Base-by-base conservation (phyloP, 176 grass and related monocot species). In the Eleusine indica region DNA sequence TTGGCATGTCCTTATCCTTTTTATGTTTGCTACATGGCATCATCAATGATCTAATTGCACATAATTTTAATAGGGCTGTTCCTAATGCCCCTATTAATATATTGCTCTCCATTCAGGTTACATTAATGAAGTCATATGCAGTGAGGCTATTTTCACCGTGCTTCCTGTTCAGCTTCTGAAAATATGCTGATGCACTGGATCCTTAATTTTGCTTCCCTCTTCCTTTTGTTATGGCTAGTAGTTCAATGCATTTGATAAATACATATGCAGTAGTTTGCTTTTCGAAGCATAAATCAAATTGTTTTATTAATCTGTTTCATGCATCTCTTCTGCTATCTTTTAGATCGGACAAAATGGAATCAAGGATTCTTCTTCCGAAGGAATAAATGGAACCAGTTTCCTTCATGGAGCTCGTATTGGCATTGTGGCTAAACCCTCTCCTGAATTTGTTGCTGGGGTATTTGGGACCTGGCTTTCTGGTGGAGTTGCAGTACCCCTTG, bases 371-470 rank as follows among this genome's bases (percentile, higher is more conserved):
- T 76, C 70, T 83, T 25, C 22, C 9, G 7, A 92, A 66, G 87
- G 49, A 18, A 41, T 66, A 66, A 62, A 91, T 48, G 68, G 63
- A 72, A 83, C 68, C 80, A 76, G 83, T 70, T 82, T 67, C 74
- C 90, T 93, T 88, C 25, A 76, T 81, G 93, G 91, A 77, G 90
- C 85, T 51, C 86, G 96, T 63, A 75, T 98, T 47, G 96, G 96
- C 57, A 95, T 95, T 61, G 93, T 93, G 78, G 96, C 93, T 88
- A 95, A 98, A 91, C 96, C 96, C 71, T 98, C 92, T 82, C 79
- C 92, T 83, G 96, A 98, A 93, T 98, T 98, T 90, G 96, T 98
- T 87, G 90, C 93, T 61, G 96, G 88, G 75, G 70, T 98, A 66
- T 87, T 93, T 75, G 96, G 90, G 42, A 98, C 91, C 69, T 98